Percentiles rank a stretch among this genome's conserved stretches.
Evolutionary conservation across 768 basidiomycete genomes (phyloP).

Genomic region (Mycena amicta): DNA sequence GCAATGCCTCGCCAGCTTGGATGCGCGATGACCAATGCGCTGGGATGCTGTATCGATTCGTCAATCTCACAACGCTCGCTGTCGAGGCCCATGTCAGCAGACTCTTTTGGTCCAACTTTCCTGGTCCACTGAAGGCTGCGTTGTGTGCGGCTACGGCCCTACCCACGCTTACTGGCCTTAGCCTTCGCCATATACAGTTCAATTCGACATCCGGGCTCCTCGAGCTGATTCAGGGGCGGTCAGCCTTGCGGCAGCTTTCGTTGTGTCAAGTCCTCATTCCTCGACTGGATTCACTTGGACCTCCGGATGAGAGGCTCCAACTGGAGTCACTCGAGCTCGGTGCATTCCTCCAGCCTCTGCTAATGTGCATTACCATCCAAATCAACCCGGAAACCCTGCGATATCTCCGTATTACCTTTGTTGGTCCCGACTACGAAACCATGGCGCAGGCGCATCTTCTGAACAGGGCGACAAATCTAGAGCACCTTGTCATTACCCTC

Average conservation of each 20-base stretch:
- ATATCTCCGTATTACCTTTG: background rate
- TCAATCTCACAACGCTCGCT: background rate
- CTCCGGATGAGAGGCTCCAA: background rate
- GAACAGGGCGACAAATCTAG: background rate
- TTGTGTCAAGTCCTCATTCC: too few relatives aligned
- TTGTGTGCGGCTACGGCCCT: background rate
- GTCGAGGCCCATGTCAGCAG: background rate
- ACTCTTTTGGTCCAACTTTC: background rate
- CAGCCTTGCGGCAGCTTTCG: background rate
- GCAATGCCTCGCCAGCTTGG: background rate
- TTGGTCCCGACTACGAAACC: background rate
- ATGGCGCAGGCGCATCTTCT: constrained; percentile 5
- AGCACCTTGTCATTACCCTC: constrained; percentile 1
- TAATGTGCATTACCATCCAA: constrained; percentile 2
- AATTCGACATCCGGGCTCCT: background rate
- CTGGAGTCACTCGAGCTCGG: constrained; percentile 4
- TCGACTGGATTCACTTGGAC: background rate
- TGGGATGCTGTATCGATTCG: background rate
- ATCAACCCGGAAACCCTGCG: constrained; percentile 2
- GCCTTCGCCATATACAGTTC: background rate
- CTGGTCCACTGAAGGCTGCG: background rate
- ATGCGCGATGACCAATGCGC: constrained; percentile 3
- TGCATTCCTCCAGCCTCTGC: background rate
- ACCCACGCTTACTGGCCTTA: background rate
- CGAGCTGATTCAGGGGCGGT: background rate